Percentiles rank a stretch among this genome's conserved stretches.
These are phyloP conservation scores for Forsythia viridissima DNA, from an alignment of 257 asterid species.

Conservation along the genomic window DNA sequence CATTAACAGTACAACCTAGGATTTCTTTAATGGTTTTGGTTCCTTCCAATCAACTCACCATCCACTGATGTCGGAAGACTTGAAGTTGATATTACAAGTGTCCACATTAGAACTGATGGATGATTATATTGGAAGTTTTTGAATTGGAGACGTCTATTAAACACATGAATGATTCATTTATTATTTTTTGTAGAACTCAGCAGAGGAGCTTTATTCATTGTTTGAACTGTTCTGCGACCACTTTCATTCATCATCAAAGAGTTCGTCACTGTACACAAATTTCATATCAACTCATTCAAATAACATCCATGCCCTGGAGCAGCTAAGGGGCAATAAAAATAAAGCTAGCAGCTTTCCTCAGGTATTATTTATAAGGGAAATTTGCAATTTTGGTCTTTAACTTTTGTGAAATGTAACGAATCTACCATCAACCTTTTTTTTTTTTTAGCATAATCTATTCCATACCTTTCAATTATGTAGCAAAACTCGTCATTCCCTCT, in stretches of 20 bases:
- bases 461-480: no score
- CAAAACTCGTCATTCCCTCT: no score
- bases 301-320: constrained; percentile 81
- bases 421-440: no score
- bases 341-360: constrained; percentile 75
- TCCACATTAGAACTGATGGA: not conserved
- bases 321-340: constrained; percentile 61
- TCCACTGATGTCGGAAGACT: not conserved
- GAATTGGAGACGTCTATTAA: constrained; percentile 14
- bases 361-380: constrained; percentile 39
- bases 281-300: constrained; percentile 85
- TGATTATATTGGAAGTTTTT: not conserved
- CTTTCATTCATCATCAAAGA: constrained; percentile 77
- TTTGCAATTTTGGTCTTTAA: no score
- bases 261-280: constrained; percentile 61
- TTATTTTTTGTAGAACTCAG: constrained; percentile 68
- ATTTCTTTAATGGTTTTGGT: not conserved
- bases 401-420: no score
- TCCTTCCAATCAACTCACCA: not conserved
- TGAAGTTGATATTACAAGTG: constrained; percentile 6
- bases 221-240: constrained; percentile 83
- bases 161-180: not conserved
- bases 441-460: no score
- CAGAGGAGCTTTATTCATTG: constrained; percentile 81
- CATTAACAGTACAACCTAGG: not conserved